Evolutionary conservation across 108 stramenopile species (phyloP), one percentile per base, ranked within the genome.

Genomic region (Pseudonitzschia pungens): DNA sequence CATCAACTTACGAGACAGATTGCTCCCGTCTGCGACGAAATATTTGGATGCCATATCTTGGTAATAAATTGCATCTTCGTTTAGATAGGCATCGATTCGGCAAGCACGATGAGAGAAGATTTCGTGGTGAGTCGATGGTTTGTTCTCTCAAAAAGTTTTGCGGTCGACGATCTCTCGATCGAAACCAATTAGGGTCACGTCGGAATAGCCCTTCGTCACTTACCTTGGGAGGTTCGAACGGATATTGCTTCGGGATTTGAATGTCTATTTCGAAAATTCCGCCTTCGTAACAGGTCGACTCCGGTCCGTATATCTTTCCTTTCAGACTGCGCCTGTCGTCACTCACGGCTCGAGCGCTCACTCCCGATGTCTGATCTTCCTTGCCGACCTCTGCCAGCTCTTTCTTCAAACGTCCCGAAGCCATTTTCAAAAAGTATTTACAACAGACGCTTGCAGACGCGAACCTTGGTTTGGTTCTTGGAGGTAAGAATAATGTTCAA

Each of bases 41-140:
- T 91, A 77, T 99, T 99, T 2, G 98, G 98, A 78, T 99, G 98
- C 96, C 96, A 99, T 48, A 99, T 92, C 73, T 97, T 96, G 56
- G 96, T 97, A 22, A 84, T 68, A 77, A 97, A 97, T 56, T 92
- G 95, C 93, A 95, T 94, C 66, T 55, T 10, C 26, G 26, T 22
- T 24, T 9, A 10, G 16, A 55, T 10, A 55, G 4, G 2, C 5
- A 48, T 48, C 10, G 18, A 48, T 18, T 48, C 16, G 45, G 14
- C 14, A 48, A 48, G 18, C 14, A 18, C 45, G 10, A 55, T 3
- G 24, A 24, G 20, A 55, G 4, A 20, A 53, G 2, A 55, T 26
- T 26, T 9, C 7, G 24, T 2, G 26, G 54, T 55, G 21, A 55
- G 54, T 26, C 24, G 4, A 51, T 51, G 10, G 1, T 1, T 48